These are phyloP conservation scores for Cryptococcus amylolentus DNA, from an alignment of 1,284 basidiomycete species.

Conservation along the genomic window DNA sequence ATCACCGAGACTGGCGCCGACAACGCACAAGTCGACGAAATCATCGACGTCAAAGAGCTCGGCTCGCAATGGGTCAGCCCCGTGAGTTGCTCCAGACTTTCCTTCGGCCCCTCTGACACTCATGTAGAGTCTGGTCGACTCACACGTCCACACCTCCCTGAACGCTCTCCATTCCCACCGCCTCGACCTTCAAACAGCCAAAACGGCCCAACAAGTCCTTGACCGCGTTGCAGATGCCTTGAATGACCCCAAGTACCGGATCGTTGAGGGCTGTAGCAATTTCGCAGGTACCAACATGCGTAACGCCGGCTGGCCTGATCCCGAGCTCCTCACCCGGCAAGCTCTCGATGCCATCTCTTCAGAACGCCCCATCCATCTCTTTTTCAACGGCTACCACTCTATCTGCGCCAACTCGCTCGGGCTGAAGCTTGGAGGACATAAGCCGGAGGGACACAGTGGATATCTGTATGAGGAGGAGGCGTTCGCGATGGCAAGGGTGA, in stretches of 20 bases:
- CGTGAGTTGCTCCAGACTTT: not conserved
- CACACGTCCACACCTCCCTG: conserved; percentile 34
- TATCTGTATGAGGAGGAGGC: conserved; percentile 31
- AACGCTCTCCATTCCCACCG: conserved; percentile 25
- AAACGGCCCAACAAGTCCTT: conserved; percentile 22
- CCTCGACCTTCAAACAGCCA: conserved; percentile 21
- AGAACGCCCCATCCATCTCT: conserved; percentile 28
- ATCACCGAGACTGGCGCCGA: not conserved
- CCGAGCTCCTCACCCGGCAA: conserved; percentile 18
- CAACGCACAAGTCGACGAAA: not conserved
- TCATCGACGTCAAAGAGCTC: not conserved
- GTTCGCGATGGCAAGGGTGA: conserved; percentile 22
- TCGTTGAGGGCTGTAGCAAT: conserved; percentile 7
- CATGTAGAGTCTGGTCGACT: conserved; percentile 27
- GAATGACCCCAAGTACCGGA: conserved; percentile 15
- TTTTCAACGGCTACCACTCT: conserved; percentile 40
- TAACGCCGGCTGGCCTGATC: conserved; percentile 33
- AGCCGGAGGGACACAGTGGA: conserved; percentile 19
- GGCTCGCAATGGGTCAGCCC: not conserved
- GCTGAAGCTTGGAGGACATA: conserved; percentile 17
- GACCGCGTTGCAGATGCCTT: conserved; percentile 16
- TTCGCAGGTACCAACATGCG: conserved; percentile 26
- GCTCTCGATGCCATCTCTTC: conserved; percentile 23
- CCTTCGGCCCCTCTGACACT: not conserved
- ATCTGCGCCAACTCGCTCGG: conserved; percentile 31